Base-by-base conservation (phyloP, 1,284 basidiomycete species). In the Grifola frondosa region DNA sequence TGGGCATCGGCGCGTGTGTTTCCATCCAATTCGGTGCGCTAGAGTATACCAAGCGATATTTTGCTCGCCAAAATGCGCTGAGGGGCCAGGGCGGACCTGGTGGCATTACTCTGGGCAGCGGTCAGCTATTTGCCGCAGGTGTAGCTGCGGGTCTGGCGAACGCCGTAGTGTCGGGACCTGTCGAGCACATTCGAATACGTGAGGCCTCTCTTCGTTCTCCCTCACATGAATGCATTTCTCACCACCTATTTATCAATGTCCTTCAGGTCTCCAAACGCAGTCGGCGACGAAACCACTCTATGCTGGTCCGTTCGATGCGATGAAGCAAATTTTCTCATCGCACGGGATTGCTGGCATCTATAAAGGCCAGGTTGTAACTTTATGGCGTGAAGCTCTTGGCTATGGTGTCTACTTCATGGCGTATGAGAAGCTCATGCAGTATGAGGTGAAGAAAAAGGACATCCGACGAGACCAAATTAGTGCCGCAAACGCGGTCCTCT, bases 151-250 rank as follows among this genome's bases (percentile, higher is more conserved):
- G 96, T 25, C 65, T 97, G 17, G 88, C 92, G 12, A 99, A 98
- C 63, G 87, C 89, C 31, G 76, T 95, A 42, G 91, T 97, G 15
- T 95, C 94, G 0, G 92, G 93, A 2, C 96, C 96, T 2, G 93
- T 99, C 11, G 96, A 99, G 66, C 94, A 98, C 62, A 93, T 98
- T 58, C 89, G 96, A 74, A 98, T 98, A 58, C 88, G 95, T 87
- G 55, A 11, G 30, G 28, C 24, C 34, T 51, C 30, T 36, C 13
- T 22, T 32, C 30, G 11, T 22, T 21, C 30, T 30, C 16, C 13
- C 39, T 31, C n/a, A 20, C 38, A n/a, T n/a, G n/a, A n/a, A n/a
- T n/a, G n/a, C n/a, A n/a, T n/a, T n/a, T n/a, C n/a, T n/a, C n/a
- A n/a, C n/a, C n/a, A n/a, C n/a, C n/a, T n/a, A n/a, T n/a, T n/a